These are phyloP conservation scores for Colletotrichum sp. DNA, from an alignment of 2,329 filamentous ascomycete genomes.

Conservation along the genomic window DNA sequence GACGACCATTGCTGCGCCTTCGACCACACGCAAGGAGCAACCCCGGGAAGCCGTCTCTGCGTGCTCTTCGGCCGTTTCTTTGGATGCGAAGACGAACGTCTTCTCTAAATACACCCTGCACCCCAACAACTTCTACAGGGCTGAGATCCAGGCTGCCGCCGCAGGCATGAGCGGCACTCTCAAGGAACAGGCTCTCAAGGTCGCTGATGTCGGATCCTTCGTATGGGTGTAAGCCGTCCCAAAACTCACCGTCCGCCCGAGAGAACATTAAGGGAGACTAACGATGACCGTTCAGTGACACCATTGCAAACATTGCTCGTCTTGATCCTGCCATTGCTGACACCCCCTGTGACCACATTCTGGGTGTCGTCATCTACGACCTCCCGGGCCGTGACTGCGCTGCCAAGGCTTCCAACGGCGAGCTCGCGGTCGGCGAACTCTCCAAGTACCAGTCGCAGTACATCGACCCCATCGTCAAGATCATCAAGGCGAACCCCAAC, in stretches of 20 bases:
- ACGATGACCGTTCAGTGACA: conserved; percentile 30
- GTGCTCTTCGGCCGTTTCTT: conserved; percentile 39
- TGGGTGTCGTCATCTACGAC: conserved; percentile 65
- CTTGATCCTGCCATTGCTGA: conserved; percentile 39
- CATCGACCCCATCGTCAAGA: conserved; percentile 52
- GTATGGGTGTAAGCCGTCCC: conserved; percentile 38
- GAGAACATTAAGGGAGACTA: background rate
- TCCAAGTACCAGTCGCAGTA: conserved; percentile 45
- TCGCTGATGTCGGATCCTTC: conserved; percentile 44
- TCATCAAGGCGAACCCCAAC: conserved; percentile 59
- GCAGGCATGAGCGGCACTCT: conserved; percentile 32
- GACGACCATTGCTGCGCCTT: conserved; percentile 36
- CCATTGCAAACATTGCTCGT: conserved; percentile 41
- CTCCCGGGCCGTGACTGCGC: conserved; percentile 69
- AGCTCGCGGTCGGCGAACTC: conserved; percentile 60
- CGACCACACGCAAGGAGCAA: conserved; percentile 28
- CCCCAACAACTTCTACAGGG: conserved; percentile 39
- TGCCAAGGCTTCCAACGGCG: conserved; percentile 67
- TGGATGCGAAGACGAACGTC: conserved; percentile 43
- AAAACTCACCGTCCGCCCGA: too few relatives aligned
- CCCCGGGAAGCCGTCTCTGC: conserved; percentile 32
- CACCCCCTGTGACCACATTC: conserved; percentile 41
- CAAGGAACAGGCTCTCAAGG: conserved; percentile 34
- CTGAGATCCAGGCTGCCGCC: conserved; percentile 40
- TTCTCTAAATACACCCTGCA: conserved; percentile 44